phyloP scores from a whole-genome alignment of 176 grass and related monocot genomes.

The Tillandsia leiboldiana region DNA sequence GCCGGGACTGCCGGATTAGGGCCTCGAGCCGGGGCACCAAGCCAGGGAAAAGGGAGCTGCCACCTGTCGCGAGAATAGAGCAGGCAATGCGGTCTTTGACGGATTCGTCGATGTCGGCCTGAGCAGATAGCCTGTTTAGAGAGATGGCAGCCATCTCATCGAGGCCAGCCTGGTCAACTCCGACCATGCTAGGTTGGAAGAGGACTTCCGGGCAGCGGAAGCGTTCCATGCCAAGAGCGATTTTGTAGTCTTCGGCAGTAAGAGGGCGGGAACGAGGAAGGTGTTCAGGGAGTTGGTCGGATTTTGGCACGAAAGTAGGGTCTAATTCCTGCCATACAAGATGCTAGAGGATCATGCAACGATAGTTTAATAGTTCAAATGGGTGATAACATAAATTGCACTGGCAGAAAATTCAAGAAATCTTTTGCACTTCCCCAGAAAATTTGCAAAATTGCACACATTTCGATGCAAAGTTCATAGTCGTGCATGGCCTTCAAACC shows the following conservation, averaged over 20 bases:
- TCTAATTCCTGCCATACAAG: slow-evolving; percentile 64
- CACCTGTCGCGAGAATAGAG: slow-evolving; percentile 73
- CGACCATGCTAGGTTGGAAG: slow-evolving; percentile 79
- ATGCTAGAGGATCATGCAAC: background rate
- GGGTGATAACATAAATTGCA: too few relatives aligned
- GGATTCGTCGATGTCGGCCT: slow-evolving; percentile 22
- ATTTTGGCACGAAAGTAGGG: slow-evolving; percentile 62
- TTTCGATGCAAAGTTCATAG: too few relatives aligned
- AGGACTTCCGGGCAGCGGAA: slow-evolving; percentile 78
- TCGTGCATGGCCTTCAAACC: too few relatives aligned
- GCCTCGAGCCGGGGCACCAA: slow-evolving; percentile 69
- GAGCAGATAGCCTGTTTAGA: slow-evolving; percentile 43
- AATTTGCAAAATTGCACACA: too few relatives aligned
- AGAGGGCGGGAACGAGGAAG: slow-evolving; percentile 33
- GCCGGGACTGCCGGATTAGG: slow-evolving; percentile 55
- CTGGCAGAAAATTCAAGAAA: too few relatives aligned
- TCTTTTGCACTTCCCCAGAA: too few relatives aligned
- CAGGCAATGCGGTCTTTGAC: slow-evolving; percentile 63
- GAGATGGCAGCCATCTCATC: slow-evolving; percentile 81
- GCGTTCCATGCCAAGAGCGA: slow-evolving; percentile 60
- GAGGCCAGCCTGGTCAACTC: slow-evolving; percentile 68
- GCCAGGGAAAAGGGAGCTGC: slow-evolving; percentile 71
- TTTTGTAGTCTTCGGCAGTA: slow-evolving; percentile 66
- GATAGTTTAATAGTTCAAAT: too few relatives aligned
- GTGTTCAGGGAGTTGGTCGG: slow-evolving; percentile 34